Evolutionary conservation across 495 filamentous ascomycete genomes (phyloP).

Genomic region (Penicillium manginii): DNA sequence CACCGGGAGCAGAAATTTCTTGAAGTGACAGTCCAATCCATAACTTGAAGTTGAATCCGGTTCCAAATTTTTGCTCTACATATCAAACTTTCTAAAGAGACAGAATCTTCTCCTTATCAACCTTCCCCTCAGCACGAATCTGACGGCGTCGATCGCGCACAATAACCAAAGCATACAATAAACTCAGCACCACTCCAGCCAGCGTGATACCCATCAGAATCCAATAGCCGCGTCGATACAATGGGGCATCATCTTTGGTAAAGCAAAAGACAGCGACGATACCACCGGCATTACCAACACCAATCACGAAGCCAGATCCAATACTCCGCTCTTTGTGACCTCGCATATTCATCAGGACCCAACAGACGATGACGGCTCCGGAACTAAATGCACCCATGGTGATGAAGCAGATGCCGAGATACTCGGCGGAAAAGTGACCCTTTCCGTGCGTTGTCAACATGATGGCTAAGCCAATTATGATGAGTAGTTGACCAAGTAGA

Average conservation of each 20-base stretch:
- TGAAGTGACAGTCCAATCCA: no score
- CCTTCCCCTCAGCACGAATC: not conserved
- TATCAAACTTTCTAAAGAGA: slow-evolving; percentile 5
- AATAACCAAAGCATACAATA: not conserved
- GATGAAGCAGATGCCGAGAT: slow-evolving; percentile 66
- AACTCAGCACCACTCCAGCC: slow-evolving; percentile 1
- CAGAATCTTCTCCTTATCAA: slow-evolving; percentile 10
- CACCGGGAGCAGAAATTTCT: no score
- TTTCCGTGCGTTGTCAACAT: slow-evolving; percentile 63
- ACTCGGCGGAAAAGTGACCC: slow-evolving; percentile 63
- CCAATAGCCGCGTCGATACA: slow-evolving; percentile 39
- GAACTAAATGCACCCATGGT: slow-evolving; percentile 51
- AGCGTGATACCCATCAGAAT: slow-evolving; percentile 21
- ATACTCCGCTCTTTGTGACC: slow-evolving; percentile 38
- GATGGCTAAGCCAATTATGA: slow-evolving; percentile 63
- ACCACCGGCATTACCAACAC: slow-evolving; percentile 43
- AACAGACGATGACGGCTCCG: slow-evolving; percentile 37
- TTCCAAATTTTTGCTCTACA: no score
- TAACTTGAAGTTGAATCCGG: no score
- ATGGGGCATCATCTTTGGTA: slow-evolving; percentile 34
- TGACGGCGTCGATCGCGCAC: slow-evolving; percentile 6
- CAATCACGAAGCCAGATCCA: slow-evolving; percentile 34
- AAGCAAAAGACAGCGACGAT: slow-evolving; percentile 46
- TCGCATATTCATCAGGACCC: slow-evolving; percentile 37
- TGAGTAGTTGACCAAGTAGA: slow-evolving; percentile 48